These are phyloP conservation scores for Fusarium sp. DNA, from an alignment of 2,329 filamentous ascomycete species.

Conservation along the genomic window DNA sequence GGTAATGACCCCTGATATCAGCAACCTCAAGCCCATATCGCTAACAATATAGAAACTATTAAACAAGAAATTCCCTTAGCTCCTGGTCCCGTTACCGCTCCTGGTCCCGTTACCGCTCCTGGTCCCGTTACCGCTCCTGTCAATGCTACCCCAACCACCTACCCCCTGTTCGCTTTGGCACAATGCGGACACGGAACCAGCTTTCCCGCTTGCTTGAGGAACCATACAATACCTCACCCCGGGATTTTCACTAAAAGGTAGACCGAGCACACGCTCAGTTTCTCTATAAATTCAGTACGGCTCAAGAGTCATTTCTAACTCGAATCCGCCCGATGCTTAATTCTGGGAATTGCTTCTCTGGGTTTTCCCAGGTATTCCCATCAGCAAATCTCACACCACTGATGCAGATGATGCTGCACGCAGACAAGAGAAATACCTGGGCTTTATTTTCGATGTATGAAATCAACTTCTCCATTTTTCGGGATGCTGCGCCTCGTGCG, in stretches of 20 bases:
- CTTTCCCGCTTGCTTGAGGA: fast-evolving
- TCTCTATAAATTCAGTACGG: fast-evolving
- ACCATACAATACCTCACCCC: fast-evolving
- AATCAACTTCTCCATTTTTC: fast-evolving
- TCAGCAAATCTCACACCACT: fast-evolving
- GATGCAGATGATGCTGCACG: fast-evolving
- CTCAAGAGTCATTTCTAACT: fast-evolving
- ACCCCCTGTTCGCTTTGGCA: fast-evolving
- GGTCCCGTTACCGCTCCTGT: no score
- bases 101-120: no score
- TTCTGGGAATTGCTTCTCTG: neutral
- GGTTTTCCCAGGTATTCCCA: fast-evolving
- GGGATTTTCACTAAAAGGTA: fast-evolving
- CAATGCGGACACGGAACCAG: neutral
- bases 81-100: no score
- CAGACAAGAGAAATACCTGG: fast-evolving
- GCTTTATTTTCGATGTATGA: fast-evolving
- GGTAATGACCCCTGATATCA: neutral
- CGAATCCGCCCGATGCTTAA: fast-evolving
- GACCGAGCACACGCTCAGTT: neutral
- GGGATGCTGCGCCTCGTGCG: fast-evolving
- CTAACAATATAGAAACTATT: fast-evolving
- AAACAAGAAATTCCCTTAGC: neutral
- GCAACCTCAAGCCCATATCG: fast-evolving
- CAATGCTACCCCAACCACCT: no score